Evolutionary conservation across 2,329 filamentous ascomycete genomes (phyloP).

Genomic region (Colletotrichum echinochloae): DNA sequence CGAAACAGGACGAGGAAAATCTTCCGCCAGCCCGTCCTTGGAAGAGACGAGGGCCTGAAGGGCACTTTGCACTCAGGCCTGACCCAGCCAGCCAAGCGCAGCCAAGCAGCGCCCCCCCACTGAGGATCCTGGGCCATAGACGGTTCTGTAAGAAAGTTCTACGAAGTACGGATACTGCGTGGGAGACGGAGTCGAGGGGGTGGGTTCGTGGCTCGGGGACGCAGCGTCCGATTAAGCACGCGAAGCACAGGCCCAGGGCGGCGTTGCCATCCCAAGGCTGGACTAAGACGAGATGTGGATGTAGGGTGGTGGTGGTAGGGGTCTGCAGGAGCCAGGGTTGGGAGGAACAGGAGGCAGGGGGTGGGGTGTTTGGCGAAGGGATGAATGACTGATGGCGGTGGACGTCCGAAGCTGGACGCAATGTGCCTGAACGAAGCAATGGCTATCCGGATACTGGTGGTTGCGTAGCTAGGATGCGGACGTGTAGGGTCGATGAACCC

Average conservation of each 20-base stretch:
- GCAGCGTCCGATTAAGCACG: conserved; percentile 41
- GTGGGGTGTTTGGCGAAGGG: conserved; percentile 18
- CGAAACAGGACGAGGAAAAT: conserved; percentile 42
- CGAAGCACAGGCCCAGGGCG: conserved; percentile 41
- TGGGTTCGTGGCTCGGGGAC: conserved; percentile 35
- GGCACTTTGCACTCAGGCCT: conserved; percentile 11
- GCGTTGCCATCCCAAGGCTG: conserved; percentile 44
- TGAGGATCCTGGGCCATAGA: conserved; percentile 11
- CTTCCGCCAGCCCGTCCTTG: conserved; percentile 37
- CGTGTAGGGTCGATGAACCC: conserved; percentile 26
- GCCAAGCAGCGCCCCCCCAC: conserved; percentile 28
- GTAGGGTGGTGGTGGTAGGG: conserved; percentile 24
- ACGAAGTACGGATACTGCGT: neutral
- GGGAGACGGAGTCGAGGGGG: conserved; percentile 16
- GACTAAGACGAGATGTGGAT: conserved; percentile 39
- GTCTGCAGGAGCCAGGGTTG: conserved; percentile 16
- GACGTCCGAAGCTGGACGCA: conserved; percentile 34
- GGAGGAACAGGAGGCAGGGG: conserved; percentile 27
- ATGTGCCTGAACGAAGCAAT: neutral
- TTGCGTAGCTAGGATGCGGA: too few relatives aligned
- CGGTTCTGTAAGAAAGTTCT: neutral
- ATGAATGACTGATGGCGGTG: conserved; percentile 21
- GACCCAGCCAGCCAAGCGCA: conserved; percentile 28
- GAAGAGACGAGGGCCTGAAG: neutral
- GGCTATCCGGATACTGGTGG: too few relatives aligned